A percentile compares a stretch with the other conserved stretches of the same genome.
These are phyloP conservation scores for Passalora sequoiae DNA, from an alignment of 2,329 filamentous ascomycete genomes.

Conservation along the genomic window DNA sequence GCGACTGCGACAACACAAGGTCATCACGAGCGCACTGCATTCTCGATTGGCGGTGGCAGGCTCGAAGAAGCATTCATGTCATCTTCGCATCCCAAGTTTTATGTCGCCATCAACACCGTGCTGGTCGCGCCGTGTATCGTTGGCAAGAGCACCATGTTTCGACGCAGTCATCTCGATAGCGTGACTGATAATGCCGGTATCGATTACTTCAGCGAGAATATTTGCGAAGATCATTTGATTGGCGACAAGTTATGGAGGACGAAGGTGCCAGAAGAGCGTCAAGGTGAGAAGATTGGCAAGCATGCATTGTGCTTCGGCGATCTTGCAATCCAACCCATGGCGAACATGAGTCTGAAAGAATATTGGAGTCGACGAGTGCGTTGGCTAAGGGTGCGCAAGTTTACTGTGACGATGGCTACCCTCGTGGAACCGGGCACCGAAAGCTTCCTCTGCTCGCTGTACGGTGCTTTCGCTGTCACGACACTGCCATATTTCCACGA, in stretches of 20 bases:
- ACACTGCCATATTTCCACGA: slow-evolving; percentile 61
- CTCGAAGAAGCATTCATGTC: slow-evolving; percentile 94
- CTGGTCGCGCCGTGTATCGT: slow-evolving; percentile 87
- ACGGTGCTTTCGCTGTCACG: slow-evolving; percentile 73
- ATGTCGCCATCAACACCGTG: slow-evolving; percentile 92
- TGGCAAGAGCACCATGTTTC: slow-evolving; percentile 98
- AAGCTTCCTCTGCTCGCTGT: slow-evolving; percentile 73
- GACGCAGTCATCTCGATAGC: slow-evolving; percentile 78
- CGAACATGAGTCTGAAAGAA: slow-evolving; percentile 67
- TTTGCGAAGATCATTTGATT: slow-evolving; percentile 96
- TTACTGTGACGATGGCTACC: slow-evolving; percentile 83
- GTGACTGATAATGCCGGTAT: slow-evolving; percentile 66
- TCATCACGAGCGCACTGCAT: slow-evolving; percentile 21
- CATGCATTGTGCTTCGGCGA: slow-evolving; percentile 83
- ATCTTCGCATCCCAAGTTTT: slow-evolving; percentile 93
- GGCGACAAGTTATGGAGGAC: slow-evolving; percentile 84
- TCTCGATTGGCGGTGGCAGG: slow-evolving; percentile 61
- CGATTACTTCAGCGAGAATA: slow-evolving; percentile 90
- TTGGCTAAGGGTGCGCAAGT: slow-evolving; percentile 92
- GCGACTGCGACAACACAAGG: slow-evolving; percentile 23
- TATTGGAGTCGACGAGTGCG: slow-evolving; percentile 78
- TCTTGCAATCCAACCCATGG: slow-evolving; percentile 83
- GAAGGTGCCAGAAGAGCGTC: slow-evolving; percentile 41
- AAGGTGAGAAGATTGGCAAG: slow-evolving; percentile 55
- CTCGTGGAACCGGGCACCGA: slow-evolving; percentile 91